Conservation (phyloP, 225 moss, liverwort and hornwort genomes). For the Pleurozium schreberi region DNA sequence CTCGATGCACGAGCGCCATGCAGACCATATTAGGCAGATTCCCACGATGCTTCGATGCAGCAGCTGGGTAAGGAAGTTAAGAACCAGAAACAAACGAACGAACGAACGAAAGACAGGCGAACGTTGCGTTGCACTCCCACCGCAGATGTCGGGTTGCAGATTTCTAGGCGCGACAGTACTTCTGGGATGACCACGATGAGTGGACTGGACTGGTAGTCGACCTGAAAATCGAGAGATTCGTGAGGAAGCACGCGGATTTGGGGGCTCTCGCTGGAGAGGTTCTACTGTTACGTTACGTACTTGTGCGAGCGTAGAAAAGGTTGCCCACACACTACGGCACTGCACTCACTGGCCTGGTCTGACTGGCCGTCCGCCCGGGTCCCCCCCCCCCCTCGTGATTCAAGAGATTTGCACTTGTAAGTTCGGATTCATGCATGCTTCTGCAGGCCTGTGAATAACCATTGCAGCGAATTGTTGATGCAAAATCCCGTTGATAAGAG, state of each 20-base stretch:
- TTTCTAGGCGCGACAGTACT: background rate
- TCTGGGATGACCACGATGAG: background rate
- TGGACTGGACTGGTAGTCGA: background rate
- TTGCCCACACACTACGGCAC: slow-evolving; percentile 2
- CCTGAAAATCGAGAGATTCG: background rate
- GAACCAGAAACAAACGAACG: background rate
- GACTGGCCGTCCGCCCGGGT: background rate
- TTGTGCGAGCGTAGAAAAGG: background rate
- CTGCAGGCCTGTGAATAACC: background rate
- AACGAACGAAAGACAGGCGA: background rate
- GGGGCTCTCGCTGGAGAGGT: background rate
- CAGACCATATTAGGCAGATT: slow-evolving; percentile 5
- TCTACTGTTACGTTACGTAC: slow-evolving; percentile 1
- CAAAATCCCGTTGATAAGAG: background rate
- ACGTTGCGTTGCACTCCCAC: background rate
- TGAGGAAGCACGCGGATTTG: background rate
- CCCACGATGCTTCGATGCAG: background rate
- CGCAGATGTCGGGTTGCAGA: background rate
- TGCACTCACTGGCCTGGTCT: background rate
- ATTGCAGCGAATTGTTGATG: background rate
- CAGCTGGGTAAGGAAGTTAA: background rate
- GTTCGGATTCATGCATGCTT: background rate
- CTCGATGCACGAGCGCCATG: slow-evolving; percentile 2
- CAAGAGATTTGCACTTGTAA: background rate
- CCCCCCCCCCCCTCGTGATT: background rate